Percentiles rank a stretch among this genome's conserved stretches.
Conservation (phyloP, 441 rosid genomes). For the Caryocar brasiliense region DNA sequence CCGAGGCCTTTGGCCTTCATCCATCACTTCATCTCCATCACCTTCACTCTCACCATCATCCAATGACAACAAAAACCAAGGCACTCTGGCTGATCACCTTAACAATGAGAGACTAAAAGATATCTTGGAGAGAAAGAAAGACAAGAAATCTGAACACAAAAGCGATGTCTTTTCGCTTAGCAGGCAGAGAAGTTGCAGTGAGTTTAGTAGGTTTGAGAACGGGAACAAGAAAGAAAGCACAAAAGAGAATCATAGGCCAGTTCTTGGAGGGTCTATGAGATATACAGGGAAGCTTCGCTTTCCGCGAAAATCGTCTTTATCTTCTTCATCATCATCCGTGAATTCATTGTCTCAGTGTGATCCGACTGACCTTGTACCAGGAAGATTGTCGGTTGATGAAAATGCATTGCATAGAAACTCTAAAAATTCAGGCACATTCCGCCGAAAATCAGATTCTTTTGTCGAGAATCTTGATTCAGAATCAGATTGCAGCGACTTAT, state of each 20-base stretch:
- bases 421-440: conserved; percentile 3
- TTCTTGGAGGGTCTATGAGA: conserved; percentile 49
- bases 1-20: conserved; percentile 46
- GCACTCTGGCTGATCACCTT: conserved; percentile 40
- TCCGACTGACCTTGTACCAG: conserved; percentile 30
- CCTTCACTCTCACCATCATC: conserved; percentile 16
- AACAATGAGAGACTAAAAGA: conserved; percentile 38
- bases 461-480: conserved; percentile 29
- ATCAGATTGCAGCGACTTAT: conserved; percentile 35
- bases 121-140: conserved; percentile 24
- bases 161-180: conserved; percentile 9
- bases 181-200: conserved; percentile 29
- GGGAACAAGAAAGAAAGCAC: conserved; percentile 17
- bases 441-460: conserved; percentile 26
- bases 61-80: conserved; percentile 18
- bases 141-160: conserved; percentile 7
- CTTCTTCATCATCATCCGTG: conserved; percentile 11
- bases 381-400: conserved; percentile 64
- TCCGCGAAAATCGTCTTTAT: conserved; percentile 15
- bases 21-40: conserved; percentile 16
- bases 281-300: conserved; percentile 26
- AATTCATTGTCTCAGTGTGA: not conserved
- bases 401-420: conserved; percentile 31
- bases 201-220: conserved; percentile 22
- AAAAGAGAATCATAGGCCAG: conserved; percentile 43